Base-by-base conservation (phyloP, 495 filamentous ascomycete species). In the Aspergillus baeticus region DNA sequence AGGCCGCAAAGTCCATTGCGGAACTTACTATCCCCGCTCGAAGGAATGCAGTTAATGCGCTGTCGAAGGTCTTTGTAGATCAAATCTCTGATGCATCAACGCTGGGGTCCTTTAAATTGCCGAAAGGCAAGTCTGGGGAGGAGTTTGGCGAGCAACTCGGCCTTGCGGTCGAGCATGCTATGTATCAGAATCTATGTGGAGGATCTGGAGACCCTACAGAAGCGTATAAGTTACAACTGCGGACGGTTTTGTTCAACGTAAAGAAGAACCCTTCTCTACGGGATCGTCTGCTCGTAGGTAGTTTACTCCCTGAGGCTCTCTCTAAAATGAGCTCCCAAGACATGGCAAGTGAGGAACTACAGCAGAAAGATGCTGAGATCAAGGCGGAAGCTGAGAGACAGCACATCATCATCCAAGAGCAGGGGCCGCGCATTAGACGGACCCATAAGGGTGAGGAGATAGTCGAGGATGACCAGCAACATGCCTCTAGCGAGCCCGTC, bases 391-490 rank as follows among this genome's bases (percentile, higher is more conserved):
- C 87, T 1, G 94, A 97, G 58, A 88, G 94, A 59, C 92, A 96
- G 60, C 85, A 91, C 48, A 89, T 92, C 45, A 83, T 96, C 48
- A 81, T 92, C 29, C 84, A 90, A 36, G 90, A 96, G 35, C 85
- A 92, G 60, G 85, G 83, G 0, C 94, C 93, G 6, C 84, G 92
- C 4, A 88, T 96, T 53, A 82, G 92, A 62, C 85, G 88, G 59
- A 97, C 93, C 2, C 94, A 98, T 68, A 98, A 97, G 70, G 94
- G 94, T 26, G 92, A 97, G 55, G 94, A 98, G 64, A 55, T 96
- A 13, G 82, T 98, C 34, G 91, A 89, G 48, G 85, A 88, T 31
- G 89, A 87, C 5, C 63, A 64, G 18, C 68, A 78, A 29, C 65
- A 64, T 55, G 72, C 68, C 11, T 64, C 77, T 15, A 75, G 67